Conservation (phyloP, 331 rosid species). For the Saraca asoca region DNA sequence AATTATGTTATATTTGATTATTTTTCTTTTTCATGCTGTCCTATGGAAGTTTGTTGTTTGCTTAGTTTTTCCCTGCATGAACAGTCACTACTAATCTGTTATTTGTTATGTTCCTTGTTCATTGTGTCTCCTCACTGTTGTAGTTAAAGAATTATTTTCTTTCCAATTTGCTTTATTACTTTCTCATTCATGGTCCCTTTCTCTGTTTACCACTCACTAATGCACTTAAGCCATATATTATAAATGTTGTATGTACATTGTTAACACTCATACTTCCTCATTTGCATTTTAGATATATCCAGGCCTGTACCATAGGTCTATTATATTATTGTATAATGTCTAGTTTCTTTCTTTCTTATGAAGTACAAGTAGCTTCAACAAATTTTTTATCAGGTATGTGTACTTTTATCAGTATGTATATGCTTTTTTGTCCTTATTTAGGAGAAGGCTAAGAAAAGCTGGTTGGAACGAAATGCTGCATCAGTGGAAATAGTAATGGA, state of each 20-base stretch:
- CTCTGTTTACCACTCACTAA: not conserved
- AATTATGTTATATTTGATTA: constrained; percentile 21
- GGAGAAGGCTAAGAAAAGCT: constrained; percentile 76
- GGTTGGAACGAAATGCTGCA: constrained; percentile 85
- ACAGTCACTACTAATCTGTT: not conserved
- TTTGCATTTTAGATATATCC: not conserved
- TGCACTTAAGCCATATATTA: not conserved
- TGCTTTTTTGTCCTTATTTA: constrained; percentile 30
- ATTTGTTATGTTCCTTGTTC: not conserved
- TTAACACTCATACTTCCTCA: not conserved
- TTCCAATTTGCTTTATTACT: constrained; percentile 10
- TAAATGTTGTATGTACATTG: not conserved
- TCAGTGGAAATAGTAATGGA: constrained; percentile 64
- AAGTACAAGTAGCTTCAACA: not conserved
- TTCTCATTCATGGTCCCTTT: not conserved
- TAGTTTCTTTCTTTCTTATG: not conserved
- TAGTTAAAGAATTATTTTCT: constrained; percentile 3
- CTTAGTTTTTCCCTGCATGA: not conserved
- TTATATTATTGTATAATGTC: constrained; percentile 8
- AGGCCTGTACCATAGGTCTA: not conserved
- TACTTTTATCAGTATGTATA: constrained; percentile 5
- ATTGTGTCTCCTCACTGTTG: not conserved
- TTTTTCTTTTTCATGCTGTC: not conserved
- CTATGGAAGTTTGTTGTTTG: constrained; percentile 8
- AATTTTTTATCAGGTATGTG: constrained; percentile 21